These are phyloP conservation scores for Boletus subparvulus DNA, from an alignment of 768 basidiomycete species.

Conservation along the genomic window DNA sequence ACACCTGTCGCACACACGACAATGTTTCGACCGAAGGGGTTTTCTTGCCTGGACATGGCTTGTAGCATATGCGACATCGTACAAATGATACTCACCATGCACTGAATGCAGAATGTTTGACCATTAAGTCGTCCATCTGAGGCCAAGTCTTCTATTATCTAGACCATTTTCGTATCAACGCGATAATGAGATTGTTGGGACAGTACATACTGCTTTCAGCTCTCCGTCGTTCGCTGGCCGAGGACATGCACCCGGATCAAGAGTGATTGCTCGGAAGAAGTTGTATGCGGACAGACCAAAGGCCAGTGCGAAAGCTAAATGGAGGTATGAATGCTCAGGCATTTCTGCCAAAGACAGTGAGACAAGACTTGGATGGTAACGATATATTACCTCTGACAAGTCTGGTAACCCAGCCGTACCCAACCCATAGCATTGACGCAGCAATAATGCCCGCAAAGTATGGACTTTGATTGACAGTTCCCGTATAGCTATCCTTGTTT, in stretches of 20 bases:
- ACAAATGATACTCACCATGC: slow-evolving; percentile 62
- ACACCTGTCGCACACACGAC: slow-evolving; percentile 88
- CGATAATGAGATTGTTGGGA: not conserved
- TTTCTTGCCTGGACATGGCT: slow-evolving; percentile 62
- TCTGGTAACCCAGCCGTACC: slow-evolving; percentile 76
- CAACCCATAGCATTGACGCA: slow-evolving; percentile 84
- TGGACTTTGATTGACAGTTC: slow-evolving; percentile 81
- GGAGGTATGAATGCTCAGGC: slow-evolving; percentile 69
- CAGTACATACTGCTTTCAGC: slow-evolving; percentile 70
- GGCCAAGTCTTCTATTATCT: slow-evolving; percentile 91
- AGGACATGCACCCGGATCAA: slow-evolving; percentile 89
- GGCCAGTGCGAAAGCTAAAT: slow-evolving; percentile 71
- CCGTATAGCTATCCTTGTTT: slow-evolving; percentile 78
- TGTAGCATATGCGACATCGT: not conserved
- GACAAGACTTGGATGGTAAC: not conserved
- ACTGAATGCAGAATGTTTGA: slow-evolving; percentile 94
- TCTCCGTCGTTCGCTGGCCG: slow-evolving; percentile 80
- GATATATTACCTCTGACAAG: slow-evolving; percentile 62
- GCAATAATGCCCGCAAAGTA: slow-evolving; percentile 93
- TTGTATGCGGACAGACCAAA: slow-evolving; percentile 79
- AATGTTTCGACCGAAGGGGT: slow-evolving; percentile 93
- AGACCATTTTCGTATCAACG: not conserved
- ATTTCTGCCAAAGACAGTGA: slow-evolving; percentile 50
- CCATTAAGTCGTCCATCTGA: slow-evolving; percentile 88
- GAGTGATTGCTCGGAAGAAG: slow-evolving; percentile 85